Base-by-base conservation (phyloP, 179 eudicot genomes). In the Camellia oleifera region DNA sequence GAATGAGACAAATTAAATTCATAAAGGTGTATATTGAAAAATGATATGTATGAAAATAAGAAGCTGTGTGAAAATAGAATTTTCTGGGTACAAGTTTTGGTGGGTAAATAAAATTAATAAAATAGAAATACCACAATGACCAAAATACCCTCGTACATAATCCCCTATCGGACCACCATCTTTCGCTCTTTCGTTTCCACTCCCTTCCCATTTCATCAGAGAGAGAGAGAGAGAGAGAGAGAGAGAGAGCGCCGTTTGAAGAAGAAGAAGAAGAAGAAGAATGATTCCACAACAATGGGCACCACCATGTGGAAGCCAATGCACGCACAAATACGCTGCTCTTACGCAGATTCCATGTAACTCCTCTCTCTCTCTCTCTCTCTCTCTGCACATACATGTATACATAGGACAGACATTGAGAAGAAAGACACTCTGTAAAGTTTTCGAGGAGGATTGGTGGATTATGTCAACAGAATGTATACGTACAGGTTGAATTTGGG, bases 301-400 rank as follows among this genome's bases (percentile, higher is more conserved):
- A 45, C 87, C 98, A 5, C 97, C 98, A 17, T 95, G 99, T 74
- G 92, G 92, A 46, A 94, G 75, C 80, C 90, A 94, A 79, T 95
- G 99, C 91, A 94, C 97, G 62, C 91, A 91, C 66, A 95, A 94
- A 83, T 95, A 75, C 90, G 92, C 97, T 9, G 91, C 98, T 83
- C 97, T 95, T 23, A 91, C 84, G 86, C 98, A 95, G 80, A 95
- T 92, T 84, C 98, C 98, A 3, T 92, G 98, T 95, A 92, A 72
- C 4, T 7, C 8, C 15, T 56, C 62, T 57, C 52, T 3, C 76
- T 26, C 56, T 62, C 1, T 26, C 52, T 18, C 4, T 17, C 53
- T 26, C 17, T 32, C n/a, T 5, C 4, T 32, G 40, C 40, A 32
- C 40, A 32, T 32, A 32, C 40, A 32, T 32, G 40, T 32, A 32